phyloP scores from a whole-genome alignment of 2,329 filamentous ascomycete species.

The Cladosporium halotolerans region DNA sequence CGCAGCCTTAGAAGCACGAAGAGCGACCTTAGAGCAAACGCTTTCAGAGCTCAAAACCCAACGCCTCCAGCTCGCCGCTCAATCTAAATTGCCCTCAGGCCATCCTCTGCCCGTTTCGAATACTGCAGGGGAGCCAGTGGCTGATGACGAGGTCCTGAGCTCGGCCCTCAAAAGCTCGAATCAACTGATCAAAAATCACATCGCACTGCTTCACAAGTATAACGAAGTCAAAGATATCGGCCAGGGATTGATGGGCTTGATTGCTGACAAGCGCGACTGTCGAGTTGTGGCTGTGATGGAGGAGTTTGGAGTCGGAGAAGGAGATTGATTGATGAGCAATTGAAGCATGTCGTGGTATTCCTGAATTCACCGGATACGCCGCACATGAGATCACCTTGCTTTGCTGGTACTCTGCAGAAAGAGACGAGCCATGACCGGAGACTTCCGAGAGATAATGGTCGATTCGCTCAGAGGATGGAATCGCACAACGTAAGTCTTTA shows the following conservation, averaged over 20 bases:
- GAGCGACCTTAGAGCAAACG: slow-evolving; percentile 41
- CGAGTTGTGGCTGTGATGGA: slow-evolving; percentile 46
- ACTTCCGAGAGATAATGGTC: no score
- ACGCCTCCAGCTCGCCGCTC: slow-evolving; percentile 30
- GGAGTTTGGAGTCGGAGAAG: slow-evolving; percentile 40
- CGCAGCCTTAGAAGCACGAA: slow-evolving; percentile 20
- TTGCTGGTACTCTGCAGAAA: no score
- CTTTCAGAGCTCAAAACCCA: slow-evolving; percentile 42
- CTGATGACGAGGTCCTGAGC: slow-evolving; percentile 19
- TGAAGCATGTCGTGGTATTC: not conserved
- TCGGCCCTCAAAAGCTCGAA: slow-evolving; percentile 40
- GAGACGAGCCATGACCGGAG: no score
- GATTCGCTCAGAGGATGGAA: no score
- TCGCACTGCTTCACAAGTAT: slow-evolving; percentile 60
- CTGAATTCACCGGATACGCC: not conserved
- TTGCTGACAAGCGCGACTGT: slow-evolving; percentile 58
- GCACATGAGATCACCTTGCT: no score
- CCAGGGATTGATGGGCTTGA: slow-evolving; percentile 58
- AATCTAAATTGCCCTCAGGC: slow-evolving; percentile 22
- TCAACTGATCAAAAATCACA: slow-evolving; percentile 55
- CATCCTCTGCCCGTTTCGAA: slow-evolving; percentile 20
- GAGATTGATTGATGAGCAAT: slow-evolving; percentile 32
- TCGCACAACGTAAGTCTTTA: no score
- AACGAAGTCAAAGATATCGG: slow-evolving; percentile 67
- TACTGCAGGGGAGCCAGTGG: slow-evolving; percentile 10